Conservation (phyloP, 805 yeast species). For the Barnettozyma populi region DNA sequence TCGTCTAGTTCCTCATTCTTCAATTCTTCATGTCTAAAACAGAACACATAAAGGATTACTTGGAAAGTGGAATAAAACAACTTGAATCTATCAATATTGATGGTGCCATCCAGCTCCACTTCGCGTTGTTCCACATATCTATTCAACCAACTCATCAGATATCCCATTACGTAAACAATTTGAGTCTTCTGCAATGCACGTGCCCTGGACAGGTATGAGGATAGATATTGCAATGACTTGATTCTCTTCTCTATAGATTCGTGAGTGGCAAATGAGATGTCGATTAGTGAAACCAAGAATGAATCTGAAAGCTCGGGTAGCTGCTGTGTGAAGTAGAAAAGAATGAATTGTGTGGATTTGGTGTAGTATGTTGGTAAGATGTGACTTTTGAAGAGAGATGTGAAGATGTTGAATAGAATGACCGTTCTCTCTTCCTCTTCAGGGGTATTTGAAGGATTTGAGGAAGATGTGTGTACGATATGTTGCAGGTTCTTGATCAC, state of each 20-base stretch:
- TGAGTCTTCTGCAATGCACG: conserved; percentile 65
- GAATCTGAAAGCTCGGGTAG: conserved; percentile 82
- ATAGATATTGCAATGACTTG: conserved; percentile 86
- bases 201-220: conserved; percentile 88
- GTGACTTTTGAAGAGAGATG: conserved; percentile 73
- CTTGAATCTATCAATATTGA: conserved; percentile 88
- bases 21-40: conserved; percentile 72
- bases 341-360: conserved; percentile 75
- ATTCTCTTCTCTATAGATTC: conserved; percentile 72
- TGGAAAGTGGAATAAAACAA: conserved; percentile 89
- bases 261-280: conserved; percentile 66
- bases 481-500: conserved; percentile 46
- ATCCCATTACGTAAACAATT: conserved; percentile 74
- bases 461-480: conserved; percentile 2
- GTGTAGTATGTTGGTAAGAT: conserved; percentile 91
- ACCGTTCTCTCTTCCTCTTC: conserved; percentile 58
- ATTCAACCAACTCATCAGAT: conserved; percentile 77
- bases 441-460: conserved; percentile 35
- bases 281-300: conserved; percentile 74
- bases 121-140: conserved; percentile 82
- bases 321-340: conserved; percentile 77
- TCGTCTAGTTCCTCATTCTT: conserved; percentile 28
- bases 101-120: conserved; percentile 58
- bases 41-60: conserved; percentile 83
- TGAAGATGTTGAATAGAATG: conserved; percentile 62